A percentile compares a stretch with the other conserved stretches of the same genome.
phyloP scores from a whole-genome alignment of 2,329 filamentous ascomycete species.

The Teratosphaeria gauchensis region DNA sequence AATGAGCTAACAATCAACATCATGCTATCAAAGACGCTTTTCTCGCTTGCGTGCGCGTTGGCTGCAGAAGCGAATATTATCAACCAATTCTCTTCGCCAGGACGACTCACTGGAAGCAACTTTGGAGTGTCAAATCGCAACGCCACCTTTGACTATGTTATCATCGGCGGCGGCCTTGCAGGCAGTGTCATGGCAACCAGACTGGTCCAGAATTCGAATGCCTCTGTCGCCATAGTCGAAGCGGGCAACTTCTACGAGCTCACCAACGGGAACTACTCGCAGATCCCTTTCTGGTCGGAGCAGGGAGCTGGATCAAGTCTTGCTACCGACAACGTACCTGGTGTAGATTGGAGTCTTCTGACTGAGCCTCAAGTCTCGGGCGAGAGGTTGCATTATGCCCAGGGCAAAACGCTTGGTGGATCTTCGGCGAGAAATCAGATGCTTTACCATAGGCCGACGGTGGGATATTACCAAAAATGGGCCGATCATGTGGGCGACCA shows the following conservation, averaged over 20 bases:
- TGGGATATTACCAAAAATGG: conserved; percentile 21
- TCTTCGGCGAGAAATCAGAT: conserved; percentile 15
- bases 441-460: conserved; percentile 17
- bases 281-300: conserved; percentile 1
- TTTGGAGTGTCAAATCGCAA: background rate
- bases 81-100: background rate
- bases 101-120: background rate
- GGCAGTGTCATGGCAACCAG: conserved; percentile 11
- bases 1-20: background rate
- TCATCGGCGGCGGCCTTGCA: conserved; percentile 7
- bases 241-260: conserved; percentile 13
- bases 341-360: conserved; percentile 21
- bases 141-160: background rate
- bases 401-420: conserved; percentile 16
- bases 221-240: conserved; percentile 14
- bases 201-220: conserved; percentile 8
- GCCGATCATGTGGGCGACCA: conserved; percentile 1
- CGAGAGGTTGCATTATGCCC: conserved; percentile 8
- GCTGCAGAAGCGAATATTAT: background rate
- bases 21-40: background rate
- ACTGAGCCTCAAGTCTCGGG: conserved; percentile 17
- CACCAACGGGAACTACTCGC: conserved; percentile 6
- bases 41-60: background rate
- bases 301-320: background rate
- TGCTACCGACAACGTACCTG: conserved; percentile 1